A percentile compares a stretch with the other conserved stretches of the same genome.
These are phyloP conservation scores for Neobulgaria alba DNA, from an alignment of 2,329 filamentous ascomycete species.

Conservation along the genomic window DNA sequence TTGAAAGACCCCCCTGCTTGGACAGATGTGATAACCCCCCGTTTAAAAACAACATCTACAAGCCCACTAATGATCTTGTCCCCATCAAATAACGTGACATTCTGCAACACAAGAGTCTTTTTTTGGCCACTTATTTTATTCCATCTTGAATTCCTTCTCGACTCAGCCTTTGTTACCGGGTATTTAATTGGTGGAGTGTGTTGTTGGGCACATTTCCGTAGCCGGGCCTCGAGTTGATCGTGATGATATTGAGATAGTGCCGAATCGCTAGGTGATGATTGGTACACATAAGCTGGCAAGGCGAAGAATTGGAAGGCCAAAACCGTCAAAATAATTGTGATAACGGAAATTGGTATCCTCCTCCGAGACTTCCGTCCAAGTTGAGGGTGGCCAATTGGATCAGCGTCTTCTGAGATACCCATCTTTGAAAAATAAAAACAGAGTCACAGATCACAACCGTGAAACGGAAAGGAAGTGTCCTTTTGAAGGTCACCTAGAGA, in stretches of 20 bases:
- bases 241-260: slow-evolving; percentile 18
- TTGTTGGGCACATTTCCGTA: slow-evolving; percentile 24
- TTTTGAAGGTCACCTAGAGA: too few relatives aligned
- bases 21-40: slow-evolving; percentile 32
- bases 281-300: slow-evolving; percentile 20
- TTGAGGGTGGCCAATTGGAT: not conserved
- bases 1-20: slow-evolving; percentile 11
- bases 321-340: slow-evolving; percentile 13
- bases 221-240: slow-evolving; percentile 15
- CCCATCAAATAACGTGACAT: slow-evolving; percentile 37
- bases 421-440: too few relatives aligned
- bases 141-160: slow-evolving; percentile 34
- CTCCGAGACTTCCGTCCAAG: slow-evolving; percentile 10
- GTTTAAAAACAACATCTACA: slow-evolving; percentile 33
- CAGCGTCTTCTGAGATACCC: too few relatives aligned
- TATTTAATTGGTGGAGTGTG: slow-evolving; percentile 21
- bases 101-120: slow-evolving; percentile 31
- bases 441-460: too few relatives aligned
- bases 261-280: slow-evolving; percentile 9
- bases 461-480: too few relatives aligned
- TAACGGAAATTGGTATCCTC: slow-evolving; percentile 17
- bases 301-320: slow-evolving; percentile 20
- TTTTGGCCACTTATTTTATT: slow-evolving; percentile 32
- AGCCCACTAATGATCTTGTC: slow-evolving; percentile 26
- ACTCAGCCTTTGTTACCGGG: slow-evolving; percentile 13